Evolutionary conservation across 768 basidiomycete genomes (phyloP).

Genomic region (Mycena sanguinolenta): DNA sequence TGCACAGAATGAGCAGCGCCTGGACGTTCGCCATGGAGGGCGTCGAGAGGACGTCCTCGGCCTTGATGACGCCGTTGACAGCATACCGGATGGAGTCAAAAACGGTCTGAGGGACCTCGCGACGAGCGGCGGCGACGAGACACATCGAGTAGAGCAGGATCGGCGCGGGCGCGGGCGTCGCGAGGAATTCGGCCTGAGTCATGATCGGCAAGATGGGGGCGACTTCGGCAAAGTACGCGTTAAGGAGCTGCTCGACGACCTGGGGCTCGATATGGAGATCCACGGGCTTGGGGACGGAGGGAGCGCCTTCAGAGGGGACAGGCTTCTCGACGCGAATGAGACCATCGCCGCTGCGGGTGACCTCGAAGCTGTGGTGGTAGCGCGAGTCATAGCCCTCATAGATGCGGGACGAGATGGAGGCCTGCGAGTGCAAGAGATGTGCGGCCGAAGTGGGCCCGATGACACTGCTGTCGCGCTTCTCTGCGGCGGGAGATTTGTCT

Average conservation of each 20-base stretch:
- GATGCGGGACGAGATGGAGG: slow-evolving; percentile 84
- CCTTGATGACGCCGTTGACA: slow-evolving; percentile 89
- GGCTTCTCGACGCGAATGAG: slow-evolving; percentile 86
- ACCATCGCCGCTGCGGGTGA: slow-evolving; percentile 87
- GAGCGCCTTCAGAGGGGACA: slow-evolving; percentile 65
- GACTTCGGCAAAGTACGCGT: slow-evolving; percentile 92
- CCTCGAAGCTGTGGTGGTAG: slow-evolving; percentile 90
- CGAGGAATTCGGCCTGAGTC: slow-evolving; percentile 89
- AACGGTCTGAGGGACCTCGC: slow-evolving; percentile 86
- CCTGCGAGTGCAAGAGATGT: slow-evolving; percentile 92
- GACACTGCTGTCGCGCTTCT: slow-evolving; percentile 70
- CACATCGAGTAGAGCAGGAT: slow-evolving; percentile 95
- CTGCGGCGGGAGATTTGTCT: slow-evolving; percentile 36
- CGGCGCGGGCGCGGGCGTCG: slow-evolving; percentile 77
- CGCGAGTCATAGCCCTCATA: slow-evolving; percentile 91
- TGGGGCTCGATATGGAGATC: slow-evolving; percentile 84
- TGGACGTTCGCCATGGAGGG: slow-evolving; percentile 90
- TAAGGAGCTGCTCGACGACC: slow-evolving; percentile 85
- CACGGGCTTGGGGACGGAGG: slow-evolving; percentile 69
- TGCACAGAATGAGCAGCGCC: slow-evolving; percentile 85
- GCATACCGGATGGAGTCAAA: slow-evolving; percentile 91
- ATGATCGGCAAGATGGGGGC: slow-evolving; percentile 92
- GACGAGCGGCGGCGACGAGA: slow-evolving; percentile 88
- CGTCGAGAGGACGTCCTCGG: slow-evolving; percentile 92
- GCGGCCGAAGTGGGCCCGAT: slow-evolving; percentile 88